Evolutionary conservation across 148 eudicot species (phyloP), one percentile per base, ranked within the genome.

Genomic region (Drosera capensis): DNA sequence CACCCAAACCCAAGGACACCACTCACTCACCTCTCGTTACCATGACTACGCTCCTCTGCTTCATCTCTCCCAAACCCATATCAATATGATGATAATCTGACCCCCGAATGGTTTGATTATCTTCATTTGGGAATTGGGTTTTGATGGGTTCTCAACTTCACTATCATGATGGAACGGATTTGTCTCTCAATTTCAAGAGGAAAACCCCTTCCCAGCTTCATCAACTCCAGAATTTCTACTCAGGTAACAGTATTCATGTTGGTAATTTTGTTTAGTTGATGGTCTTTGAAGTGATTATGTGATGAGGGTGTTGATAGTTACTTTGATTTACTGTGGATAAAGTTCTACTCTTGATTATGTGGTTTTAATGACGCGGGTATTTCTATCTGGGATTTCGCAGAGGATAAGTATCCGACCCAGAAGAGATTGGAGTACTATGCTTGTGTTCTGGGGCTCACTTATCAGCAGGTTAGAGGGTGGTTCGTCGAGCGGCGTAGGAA

Each of bases 161-260:
- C n/a, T n/a, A n/a, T n/a, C n/a, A n/a, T n/a, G n/a, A n/a, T n/a
- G n/a, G n/a, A n/a, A n/a, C n/a, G n/a, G n/a, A n/a, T n/a, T n/a
- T n/a, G 11, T 17, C 45, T 16, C 48, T 19, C 34, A 49, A 43
- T 64, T 54, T 70, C 43, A 60, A 40, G 23, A 38, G 56, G 23
- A 70, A 70, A 43, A 70, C 67, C 15, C 67, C 74, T 38, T 70
- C 65, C 39, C 67, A 70, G 48, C 48, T 70, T 48, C 70, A 65
- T 22, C 60, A 67, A 7, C 66, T 70, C 2, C 67, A 70, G 60
- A 34, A 56, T 60, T 60, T 70, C 24, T 70, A 51, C 26, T 29
- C 56, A 9, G 74, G 74, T 70, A 45, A 50, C 51, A 16, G 17
- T 15, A 14, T 9, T 43, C 20, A 1, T 9, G 23, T n/a, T 34